Evolutionary conservation across 441 rosid genomes (phyloP), one percentile per base, ranked within the genome.

Genomic region (Populus hybrid): DNA sequence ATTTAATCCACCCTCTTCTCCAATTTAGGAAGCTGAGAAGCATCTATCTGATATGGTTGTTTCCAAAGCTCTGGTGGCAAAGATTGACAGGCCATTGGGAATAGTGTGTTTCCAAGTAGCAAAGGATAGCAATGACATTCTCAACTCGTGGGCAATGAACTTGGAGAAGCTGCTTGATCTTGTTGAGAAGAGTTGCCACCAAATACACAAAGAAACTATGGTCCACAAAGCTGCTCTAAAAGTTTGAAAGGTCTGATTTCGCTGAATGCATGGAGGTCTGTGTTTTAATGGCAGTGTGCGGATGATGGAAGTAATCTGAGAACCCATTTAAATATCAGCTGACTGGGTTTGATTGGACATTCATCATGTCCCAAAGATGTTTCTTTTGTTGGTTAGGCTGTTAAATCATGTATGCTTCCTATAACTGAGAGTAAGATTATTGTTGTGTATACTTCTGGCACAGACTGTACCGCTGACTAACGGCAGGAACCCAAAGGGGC

Each of bases 171-270:
- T 96, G 83, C 94, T 96, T 23, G 98, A 94, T 88, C 99, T 93
- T 30, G 98, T 94, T 4, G 99, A 94, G 85, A 96, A 96, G 92
- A 94, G 98, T 85, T 96, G 98, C 93, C 99, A 96, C 81, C 98
- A 94, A 78, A 96, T 96, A 78, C 99, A 96, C 95, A 96, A 94
- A 86, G 99, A 96, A 86, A 96, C 98, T 78, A 96, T 96, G 98
- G 95, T 96, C 77, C 98, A 96, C 90, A 96, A 93, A 87, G 95
- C 94, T 68, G 95, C 90, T 63, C 83, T 93, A 77, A 93, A 90
- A 87, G 90, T 84, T 79, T 96, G 89, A 88, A 77, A 69, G 67
- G 11, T 21, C 63, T 32, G 76, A 26, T 35, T 6, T 30, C 35
- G n/a, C 73, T 38, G 12, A 63, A 73, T 35, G 10, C 59, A 38